A percentile compares a stretch with the other conserved stretches of the same genome.
Evolutionary conservation across 108 stramenopile species (phyloP).

Genomic region (Schizochytrium sp.): DNA sequence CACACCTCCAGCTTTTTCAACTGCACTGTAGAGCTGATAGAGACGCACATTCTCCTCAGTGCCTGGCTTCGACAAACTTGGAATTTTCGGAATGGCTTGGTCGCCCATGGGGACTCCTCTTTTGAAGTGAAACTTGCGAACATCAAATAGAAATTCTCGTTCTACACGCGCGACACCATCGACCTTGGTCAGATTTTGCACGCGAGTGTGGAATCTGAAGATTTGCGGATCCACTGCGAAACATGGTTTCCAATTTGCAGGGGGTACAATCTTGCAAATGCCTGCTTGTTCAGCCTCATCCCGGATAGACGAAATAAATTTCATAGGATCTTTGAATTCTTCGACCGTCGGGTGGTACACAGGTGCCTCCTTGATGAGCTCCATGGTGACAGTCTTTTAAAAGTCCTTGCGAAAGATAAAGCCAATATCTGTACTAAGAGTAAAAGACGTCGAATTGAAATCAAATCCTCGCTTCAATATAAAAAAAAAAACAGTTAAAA

Average conservation of each 20-base stretch:
- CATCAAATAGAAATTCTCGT: slow-evolving; percentile 43
- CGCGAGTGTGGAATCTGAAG: slow-evolving; percentile 67
- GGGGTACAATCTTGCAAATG: slow-evolving; percentile 96
- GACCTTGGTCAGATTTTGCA: slow-evolving; percentile 71
- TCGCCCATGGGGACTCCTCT: slow-evolving; percentile 40
- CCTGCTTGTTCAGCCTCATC: slow-evolving; percentile 88
- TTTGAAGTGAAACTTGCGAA: slow-evolving; percentile 40
- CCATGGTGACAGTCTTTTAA: slow-evolving; percentile 27
- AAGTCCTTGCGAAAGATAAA: too few relatives aligned
- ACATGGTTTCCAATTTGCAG: slow-evolving; percentile 87
- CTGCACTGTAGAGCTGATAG: slow-evolving; percentile 16
- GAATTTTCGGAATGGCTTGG: not conserved
- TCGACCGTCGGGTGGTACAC: slow-evolving; percentile 62
- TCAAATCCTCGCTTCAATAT: too few relatives aligned
- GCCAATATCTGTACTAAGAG: too few relatives aligned
- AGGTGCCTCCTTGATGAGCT: slow-evolving; percentile 55
- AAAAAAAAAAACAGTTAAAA: too few relatives aligned
- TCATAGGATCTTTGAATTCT: slow-evolving; percentile 83
- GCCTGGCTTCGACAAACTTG: not conserved
- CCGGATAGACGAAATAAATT: slow-evolving; percentile 88
- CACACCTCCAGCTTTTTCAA: not conserved
- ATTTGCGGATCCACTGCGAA: slow-evolving; percentile 31
- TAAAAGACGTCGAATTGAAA: too few relatives aligned
- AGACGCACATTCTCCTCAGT: not conserved
- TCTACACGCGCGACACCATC: slow-evolving; percentile 50